Conservation (phyloP, 208 protist genomes). For the Trypanosoma brucei region DNA sequence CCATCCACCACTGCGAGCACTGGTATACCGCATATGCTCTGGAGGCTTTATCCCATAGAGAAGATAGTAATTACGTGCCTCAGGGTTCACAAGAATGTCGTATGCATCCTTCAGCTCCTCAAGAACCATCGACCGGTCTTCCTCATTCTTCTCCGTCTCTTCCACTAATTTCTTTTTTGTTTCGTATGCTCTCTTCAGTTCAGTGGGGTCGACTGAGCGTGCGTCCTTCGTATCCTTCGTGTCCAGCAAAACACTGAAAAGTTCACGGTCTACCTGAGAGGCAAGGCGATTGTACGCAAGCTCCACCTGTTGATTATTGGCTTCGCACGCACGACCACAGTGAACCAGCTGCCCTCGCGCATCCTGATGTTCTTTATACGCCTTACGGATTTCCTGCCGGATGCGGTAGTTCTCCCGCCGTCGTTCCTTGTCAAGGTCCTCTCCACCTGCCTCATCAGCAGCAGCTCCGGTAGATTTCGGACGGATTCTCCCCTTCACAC, state of each 20-base stretch:
- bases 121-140: slow-evolving; percentile 75
- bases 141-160: slow-evolving; percentile 57
- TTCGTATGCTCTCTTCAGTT: slow-evolving; percentile 75
- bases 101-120: slow-evolving; percentile 85
- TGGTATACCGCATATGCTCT: slow-evolving; percentile 76
- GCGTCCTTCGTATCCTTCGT: slow-evolving; percentile 67
- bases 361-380: slow-evolving; percentile 61
- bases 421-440: slow-evolving; percentile 53
- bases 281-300: slow-evolving; percentile 72
- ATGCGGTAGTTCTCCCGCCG: slow-evolving; percentile 74
- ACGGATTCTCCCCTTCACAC: slow-evolving; percentile 52
- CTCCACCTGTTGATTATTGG: slow-evolving; percentile 74
- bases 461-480: slow-evolving; percentile 2
- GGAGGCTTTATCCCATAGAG: slow-evolving; percentile 85
- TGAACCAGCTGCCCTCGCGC: slow-evolving; percentile 72
- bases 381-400: slow-evolving; percentile 62
- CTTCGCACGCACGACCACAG: slow-evolving; percentile 67
- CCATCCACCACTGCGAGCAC: slow-evolving; percentile 76
- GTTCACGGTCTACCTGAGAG: slow-evolving; percentile 82
- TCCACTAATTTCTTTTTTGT: slow-evolving; percentile 58
- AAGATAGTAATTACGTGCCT: slow-evolving; percentile 85
- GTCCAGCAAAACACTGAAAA: slow-evolving; percentile 80
- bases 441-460: background rate
- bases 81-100: slow-evolving; percentile 78
- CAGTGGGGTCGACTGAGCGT: slow-evolving; percentile 33